Conservation (phyloP, 202 grass and related monocot genomes). For the Elaeis oleifera region DNA sequence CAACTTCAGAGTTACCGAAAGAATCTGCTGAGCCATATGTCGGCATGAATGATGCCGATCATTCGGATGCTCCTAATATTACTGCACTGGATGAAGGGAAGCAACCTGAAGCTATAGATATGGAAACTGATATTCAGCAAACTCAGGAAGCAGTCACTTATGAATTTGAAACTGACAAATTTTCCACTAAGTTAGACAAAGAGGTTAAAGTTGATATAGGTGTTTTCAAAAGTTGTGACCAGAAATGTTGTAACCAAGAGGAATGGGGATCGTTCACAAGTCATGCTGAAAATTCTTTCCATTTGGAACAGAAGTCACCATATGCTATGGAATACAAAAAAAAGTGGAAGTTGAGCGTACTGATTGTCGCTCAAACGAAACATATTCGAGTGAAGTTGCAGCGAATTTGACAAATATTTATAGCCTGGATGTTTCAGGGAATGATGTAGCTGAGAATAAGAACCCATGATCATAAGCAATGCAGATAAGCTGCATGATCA, state of each 20-base stretch:
- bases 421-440: conserved; percentile 11
- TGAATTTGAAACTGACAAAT: conserved; percentile 24
- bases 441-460: conserved; percentile 12
- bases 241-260: conserved; percentile 27
- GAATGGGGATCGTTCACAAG: conserved; percentile 14
- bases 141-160: conserved; percentile 16
- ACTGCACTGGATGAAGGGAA: conserved; percentile 26
- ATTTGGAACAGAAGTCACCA: conserved; percentile 26
- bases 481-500: conserved; percentile 11
- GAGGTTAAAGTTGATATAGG: conserved; percentile 24
- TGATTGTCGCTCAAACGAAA: conserved; percentile 21
- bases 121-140: conserved; percentile 14
- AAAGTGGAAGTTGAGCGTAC: conserved; percentile 30
- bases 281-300: conserved; percentile 20
- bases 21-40: conserved; percentile 22
- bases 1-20: conserved; percentile 26
- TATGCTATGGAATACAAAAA: conserved; percentile 23
- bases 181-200: conserved; percentile 23
- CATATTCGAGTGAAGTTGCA: conserved; percentile 27
- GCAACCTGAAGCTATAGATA: conserved; percentile 32
- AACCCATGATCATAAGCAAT: conserved; percentile 27
- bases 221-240: conserved; percentile 22
- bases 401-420: conserved; percentile 26
- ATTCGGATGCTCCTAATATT: conserved; percentile 25
- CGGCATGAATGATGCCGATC: conserved; percentile 24